Evolutionary conservation across 768 basidiomycete species (phyloP).

Genomic region (Hemileccinum impolitum): DNA sequence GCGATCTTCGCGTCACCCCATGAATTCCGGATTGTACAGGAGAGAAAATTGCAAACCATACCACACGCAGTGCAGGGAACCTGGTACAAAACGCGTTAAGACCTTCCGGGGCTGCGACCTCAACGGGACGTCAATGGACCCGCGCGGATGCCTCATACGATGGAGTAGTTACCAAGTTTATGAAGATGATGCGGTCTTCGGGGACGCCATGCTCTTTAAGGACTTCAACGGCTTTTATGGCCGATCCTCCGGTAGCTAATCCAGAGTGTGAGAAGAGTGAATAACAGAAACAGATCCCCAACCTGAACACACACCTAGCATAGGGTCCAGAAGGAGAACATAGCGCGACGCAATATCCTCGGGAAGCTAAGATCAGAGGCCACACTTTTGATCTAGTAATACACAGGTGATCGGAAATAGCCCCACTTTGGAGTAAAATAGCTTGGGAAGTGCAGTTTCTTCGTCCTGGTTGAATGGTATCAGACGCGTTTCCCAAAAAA

Average conservation of each 20-base stretch:
- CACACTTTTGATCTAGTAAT: background rate
- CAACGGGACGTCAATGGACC: constrained; percentile 1
- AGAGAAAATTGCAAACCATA: constrained; percentile 36
- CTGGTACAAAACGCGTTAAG: constrained; percentile 70
- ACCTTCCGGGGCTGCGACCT: constrained; percentile 94
- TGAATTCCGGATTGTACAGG: background rate
- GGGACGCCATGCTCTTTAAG: constrained; percentile 88
- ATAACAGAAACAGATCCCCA: background rate
- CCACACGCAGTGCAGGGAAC: constrained; percentile 76
- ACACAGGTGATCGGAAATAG: background rate
- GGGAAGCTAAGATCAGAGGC: constrained; percentile 57
- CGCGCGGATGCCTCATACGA: background rate
- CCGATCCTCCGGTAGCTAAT: constrained; percentile 91
- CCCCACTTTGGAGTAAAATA: constrained; percentile 83
- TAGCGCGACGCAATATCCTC: constrained; percentile 90
- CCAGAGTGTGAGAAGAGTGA: background rate
- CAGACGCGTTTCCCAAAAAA: background rate
- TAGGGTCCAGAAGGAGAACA: constrained; percentile 93
- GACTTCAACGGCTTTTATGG: constrained; percentile 96
- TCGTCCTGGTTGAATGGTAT: constrained; percentile 63
- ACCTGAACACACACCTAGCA: constrained; percentile 68
- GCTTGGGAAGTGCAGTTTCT: constrained; percentile 87
- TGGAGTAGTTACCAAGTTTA: constrained; percentile 66
- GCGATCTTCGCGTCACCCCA: constrained; percentile 59
- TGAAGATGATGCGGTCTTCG: constrained; percentile 92